phyloP scores from a whole-genome alignment of 805 yeast species.

The Sugiyamaella smithiae region DNA sequence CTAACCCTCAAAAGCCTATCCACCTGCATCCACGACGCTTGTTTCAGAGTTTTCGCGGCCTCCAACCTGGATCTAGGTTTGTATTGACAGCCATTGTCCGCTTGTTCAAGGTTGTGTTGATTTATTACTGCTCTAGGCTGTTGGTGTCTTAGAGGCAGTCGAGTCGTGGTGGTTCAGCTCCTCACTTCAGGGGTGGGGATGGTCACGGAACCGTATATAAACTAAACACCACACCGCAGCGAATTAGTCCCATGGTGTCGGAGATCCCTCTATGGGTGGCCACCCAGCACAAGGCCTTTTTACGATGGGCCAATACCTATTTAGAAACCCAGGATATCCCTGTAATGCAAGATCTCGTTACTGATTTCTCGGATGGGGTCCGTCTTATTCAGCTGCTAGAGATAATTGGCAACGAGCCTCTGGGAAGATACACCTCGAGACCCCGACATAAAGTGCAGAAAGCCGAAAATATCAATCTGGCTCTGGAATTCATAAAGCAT shows the following conservation, averaged over 20 bases:
- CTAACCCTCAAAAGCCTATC: no score
- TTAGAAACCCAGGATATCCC: constrained; percentile 27
- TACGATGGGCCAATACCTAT: constrained; percentile 40
- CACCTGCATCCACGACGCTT: no score
- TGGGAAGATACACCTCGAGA: constrained; percentile 33
- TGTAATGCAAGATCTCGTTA: constrained; percentile 28
- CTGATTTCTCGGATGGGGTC: constrained; percentile 37
- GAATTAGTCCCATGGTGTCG: no score
- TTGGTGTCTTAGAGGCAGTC: no score
- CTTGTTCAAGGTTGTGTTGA: constrained; percentile 2
- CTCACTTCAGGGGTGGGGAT: no score
- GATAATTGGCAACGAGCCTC: constrained; percentile 34
- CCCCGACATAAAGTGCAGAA: constrained; percentile 39
- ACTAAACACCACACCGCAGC: no score
- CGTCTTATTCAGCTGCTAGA: constrained; percentile 37
- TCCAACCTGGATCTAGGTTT: no score
- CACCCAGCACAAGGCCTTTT: constrained; percentile 39
- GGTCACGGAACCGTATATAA: no score
- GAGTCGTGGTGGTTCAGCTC: no score
- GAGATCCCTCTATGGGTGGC: constrained; percentile 39
- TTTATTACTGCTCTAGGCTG: neutral
- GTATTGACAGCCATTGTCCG: no score
- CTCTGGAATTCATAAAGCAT: constrained; percentile 36
- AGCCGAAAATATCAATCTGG: constrained; percentile 38
- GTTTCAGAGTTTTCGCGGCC: no score